Evolutionary conservation across 768 basidiomycete genomes (phyloP), one percentile per base, ranked within the genome.

Genomic region (Hygrophorus russula): DNA sequence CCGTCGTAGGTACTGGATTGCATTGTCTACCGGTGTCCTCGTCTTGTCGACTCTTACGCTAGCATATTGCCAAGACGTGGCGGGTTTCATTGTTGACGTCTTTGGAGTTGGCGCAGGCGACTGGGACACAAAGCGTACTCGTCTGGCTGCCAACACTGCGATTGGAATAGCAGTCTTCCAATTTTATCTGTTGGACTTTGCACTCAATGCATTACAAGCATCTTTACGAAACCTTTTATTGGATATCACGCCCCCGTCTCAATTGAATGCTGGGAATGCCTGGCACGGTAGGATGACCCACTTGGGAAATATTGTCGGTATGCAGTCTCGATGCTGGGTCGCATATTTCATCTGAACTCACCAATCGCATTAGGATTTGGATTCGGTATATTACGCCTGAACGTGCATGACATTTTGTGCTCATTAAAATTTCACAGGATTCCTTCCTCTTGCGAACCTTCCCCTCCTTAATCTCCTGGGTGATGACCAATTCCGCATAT

Each of bases 211-310:
- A 3, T 63, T 94, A 36, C 90, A 94, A 70, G 89, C 88, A 2
- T 94, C 91, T 9, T 67, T 97, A 28, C 71, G 92, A 39, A 96
- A 96, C 60, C 76, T 99, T n/a, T 70, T 97, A 10, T 71, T 99
- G 46, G 96, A 99, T 57, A 66, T 94, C 40, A 78, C 89, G 0
- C 93, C 96, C 5, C 76, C 87, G 11, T 76, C 81, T 48, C 94
- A 97, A 59, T 75, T 97, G 10, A 91, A 82, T 44, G 73, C 80
- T n/a, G 91, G 84, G 3, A 99, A 98, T 64, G 96, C 96, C 28
- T 99, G 94, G 92, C 92, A 97, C 49, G 86, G 93, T 36, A 72
- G 90, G 48, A 96, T 97, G 86, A 83, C 80, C 35, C 91, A 98
- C 57, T 80, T 91, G n/a, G 96, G 92, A 15, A 98, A 96, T 57